Evolutionary conservation across 371 early-diverging fungal species (phyloP).

Genomic region (Fennellomyces sp.): DNA sequence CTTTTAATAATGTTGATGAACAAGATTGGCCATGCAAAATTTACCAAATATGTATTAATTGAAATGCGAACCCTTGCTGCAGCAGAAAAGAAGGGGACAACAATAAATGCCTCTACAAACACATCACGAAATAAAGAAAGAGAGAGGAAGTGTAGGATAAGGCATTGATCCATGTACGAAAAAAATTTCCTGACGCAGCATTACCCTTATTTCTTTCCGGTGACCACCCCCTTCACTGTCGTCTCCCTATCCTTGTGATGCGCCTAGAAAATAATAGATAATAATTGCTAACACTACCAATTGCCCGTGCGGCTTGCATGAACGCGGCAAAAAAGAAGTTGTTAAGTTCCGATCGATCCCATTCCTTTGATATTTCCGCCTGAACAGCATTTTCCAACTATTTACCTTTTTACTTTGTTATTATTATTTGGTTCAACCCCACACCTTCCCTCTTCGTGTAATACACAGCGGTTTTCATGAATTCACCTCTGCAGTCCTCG

Average conservation of each 20-base stretch:
- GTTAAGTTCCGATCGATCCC: constrained; percentile 15
- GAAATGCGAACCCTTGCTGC: constrained; percentile 10
- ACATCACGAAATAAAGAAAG: background rate
- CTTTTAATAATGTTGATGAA: too few species aligned
- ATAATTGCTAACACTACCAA: constrained; percentile 5
- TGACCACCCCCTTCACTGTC: background rate
- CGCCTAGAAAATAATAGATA: constrained; percentile 1
- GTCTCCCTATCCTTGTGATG: constrained; percentile 1
- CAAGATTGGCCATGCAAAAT: constrained; percentile 3
- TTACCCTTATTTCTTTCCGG: background rate
- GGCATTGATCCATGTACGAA: background rate
- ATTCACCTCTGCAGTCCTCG: constrained; percentile 9
- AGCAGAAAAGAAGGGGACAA: constrained; percentile 4
- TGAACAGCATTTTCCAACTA: background rate
- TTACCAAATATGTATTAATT: constrained; percentile 10
- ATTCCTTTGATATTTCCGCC: constrained; percentile 13
- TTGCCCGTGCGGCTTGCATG: constrained; percentile 11
- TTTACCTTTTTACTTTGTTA: constrained; percentile 5
- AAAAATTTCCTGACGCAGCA: background rate
- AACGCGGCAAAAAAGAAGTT: background rate
- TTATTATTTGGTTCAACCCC: constrained; percentile 7
- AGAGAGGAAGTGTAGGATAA: background rate
- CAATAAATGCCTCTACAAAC: background rate
- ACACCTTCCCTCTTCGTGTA: background rate
- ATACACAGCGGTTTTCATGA: background rate